These are phyloP conservation scores for Luvunga scandens DNA, from an alignment of 345 rosid species.

Conservation along the genomic window DNA sequence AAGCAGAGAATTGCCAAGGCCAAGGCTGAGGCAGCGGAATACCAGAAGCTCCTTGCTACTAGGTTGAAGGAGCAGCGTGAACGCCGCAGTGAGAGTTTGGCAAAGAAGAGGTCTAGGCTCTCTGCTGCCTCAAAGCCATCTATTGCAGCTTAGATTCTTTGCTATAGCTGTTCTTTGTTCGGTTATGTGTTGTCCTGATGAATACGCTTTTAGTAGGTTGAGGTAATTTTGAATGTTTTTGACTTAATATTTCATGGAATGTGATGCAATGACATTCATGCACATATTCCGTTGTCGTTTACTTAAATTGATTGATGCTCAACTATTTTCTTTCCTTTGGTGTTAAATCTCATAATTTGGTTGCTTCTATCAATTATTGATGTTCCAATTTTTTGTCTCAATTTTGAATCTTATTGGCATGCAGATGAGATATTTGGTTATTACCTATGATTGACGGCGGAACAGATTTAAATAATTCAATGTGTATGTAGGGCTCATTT, in stretches of 20 bases:
- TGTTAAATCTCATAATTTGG: neutral
- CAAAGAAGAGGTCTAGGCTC: slow-evolving; percentile 82
- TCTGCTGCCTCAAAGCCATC: slow-evolving; percentile 80
- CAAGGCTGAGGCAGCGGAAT: slow-evolving; percentile 84
- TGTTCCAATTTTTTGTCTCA: neutral
- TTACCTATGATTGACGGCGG: too few species aligned
- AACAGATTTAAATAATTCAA: too few species aligned
- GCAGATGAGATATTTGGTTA: too few species aligned
- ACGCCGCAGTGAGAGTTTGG: slow-evolving; percentile 85
- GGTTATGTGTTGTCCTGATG: neutral
- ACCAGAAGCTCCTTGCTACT: slow-evolving; percentile 82
- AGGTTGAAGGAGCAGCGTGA: slow-evolving; percentile 87
- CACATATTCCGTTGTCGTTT: neutral
- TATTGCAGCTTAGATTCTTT: slow-evolving; percentile 39
- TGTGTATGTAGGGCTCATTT: too few species aligned
- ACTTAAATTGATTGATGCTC: neutral
- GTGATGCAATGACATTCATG: neutral
- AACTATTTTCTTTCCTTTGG: neutral
- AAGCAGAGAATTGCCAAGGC: slow-evolving; percentile 88
- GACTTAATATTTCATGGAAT: too few species aligned
- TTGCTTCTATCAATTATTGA: neutral
- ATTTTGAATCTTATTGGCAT: neutral
- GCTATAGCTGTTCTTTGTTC: slow-evolving; percentile 1
- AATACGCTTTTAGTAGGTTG: neutral
- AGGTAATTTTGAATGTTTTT: slow-evolving; percentile 10